Percentiles rank a stretch among this genome's conserved stretches.
phyloP scores from a whole-genome alignment of 1,139 yeast species.

The Candida sp. region DNA sequence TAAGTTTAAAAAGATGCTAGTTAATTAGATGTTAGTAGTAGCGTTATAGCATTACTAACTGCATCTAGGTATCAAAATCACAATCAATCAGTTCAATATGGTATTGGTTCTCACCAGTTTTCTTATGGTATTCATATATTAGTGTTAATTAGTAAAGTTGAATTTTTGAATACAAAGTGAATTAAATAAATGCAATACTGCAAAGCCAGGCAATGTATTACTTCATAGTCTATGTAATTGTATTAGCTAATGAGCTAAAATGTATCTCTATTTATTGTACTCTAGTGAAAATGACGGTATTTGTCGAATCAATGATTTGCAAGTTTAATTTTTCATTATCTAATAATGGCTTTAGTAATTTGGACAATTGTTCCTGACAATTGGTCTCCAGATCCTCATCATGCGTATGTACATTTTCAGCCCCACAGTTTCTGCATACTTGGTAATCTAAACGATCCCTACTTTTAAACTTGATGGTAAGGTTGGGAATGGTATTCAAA shows the following conservation, averaged over 20 bases:
- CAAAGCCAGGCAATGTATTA: slow-evolving; percentile 7
- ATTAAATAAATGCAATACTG: slow-evolving; percentile 4
- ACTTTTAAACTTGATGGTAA: slow-evolving; percentile 23
- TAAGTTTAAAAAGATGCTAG: background rate
- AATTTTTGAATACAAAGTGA: background rate
- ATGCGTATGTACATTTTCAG: slow-evolving; percentile 10
- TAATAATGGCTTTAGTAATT: slow-evolving; percentile 24
- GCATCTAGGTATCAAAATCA: background rate
- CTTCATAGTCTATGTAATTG: no score
- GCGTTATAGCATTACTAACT: slow-evolving; percentile 1
- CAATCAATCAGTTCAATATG: background rate
- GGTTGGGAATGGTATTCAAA: slow-evolving; percentile 21
- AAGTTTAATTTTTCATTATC: slow-evolving; percentile 11
- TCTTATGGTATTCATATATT: background rate
- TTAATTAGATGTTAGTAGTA: background rate
- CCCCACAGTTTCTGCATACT: slow-evolving; percentile 37
- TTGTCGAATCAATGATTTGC: slow-evolving; percentile 15
- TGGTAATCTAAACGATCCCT: slow-evolving; percentile 15
- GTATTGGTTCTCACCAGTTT: background rate
- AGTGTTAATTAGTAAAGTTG: background rate
- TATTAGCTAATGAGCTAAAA: no score
- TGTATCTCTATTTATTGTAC: slow-evolving; percentile 1
- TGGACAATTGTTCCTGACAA: slow-evolving; percentile 1
- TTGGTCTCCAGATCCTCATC: slow-evolving; percentile 26
- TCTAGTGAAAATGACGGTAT: background rate